These are phyloP conservation scores for Aureobasidium sp. DNA, from an alignment of 2,329 filamentous ascomycete genomes.

Conservation along the genomic window DNA sequence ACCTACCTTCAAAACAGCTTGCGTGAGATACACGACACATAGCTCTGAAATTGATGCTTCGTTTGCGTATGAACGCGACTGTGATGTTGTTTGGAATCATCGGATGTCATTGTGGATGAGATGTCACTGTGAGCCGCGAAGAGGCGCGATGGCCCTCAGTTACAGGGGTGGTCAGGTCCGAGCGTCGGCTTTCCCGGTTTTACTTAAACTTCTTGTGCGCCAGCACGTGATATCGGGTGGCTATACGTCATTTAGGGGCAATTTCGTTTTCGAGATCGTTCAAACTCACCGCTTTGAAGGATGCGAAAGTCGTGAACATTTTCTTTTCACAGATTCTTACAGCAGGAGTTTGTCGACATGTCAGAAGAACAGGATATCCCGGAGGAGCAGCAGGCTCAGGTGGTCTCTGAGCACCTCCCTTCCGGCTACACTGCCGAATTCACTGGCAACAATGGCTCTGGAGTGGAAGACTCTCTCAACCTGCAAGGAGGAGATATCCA, in stretches of 20 bases:
- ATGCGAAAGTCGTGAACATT: neutral
- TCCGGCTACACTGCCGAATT: constrained; percentile 15
- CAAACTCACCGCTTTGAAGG: constrained; percentile 3
- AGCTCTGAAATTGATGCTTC: neutral
- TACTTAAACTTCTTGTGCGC: neutral
- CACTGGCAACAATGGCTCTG: neutral
- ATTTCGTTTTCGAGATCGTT: neutral
- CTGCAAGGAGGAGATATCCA: constrained; percentile 72
- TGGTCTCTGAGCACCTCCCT: constrained; percentile 14
- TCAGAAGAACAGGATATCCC: neutral
- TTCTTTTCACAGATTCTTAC: neutral
- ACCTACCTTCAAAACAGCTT: neutral
- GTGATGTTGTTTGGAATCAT: neutral
- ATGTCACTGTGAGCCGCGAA: neutral
- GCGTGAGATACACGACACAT: too few relatives aligned
- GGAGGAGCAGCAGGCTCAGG: constrained; percentile 7
- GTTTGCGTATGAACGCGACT: neutral
- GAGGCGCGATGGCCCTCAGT: neutral
- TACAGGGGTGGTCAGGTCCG: neutral
- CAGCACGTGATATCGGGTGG: constrained; percentile 4
- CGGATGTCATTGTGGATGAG: neutral
- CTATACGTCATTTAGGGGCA: constrained; percentile 7
- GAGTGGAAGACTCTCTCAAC: constrained; percentile 55
- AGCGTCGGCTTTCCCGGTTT: neutral
- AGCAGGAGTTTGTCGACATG: neutral